Evolutionary conservation across 1,139 yeast genomes (phyloP).

Genomic region (Lodderomyces oxycetoniae): DNA sequence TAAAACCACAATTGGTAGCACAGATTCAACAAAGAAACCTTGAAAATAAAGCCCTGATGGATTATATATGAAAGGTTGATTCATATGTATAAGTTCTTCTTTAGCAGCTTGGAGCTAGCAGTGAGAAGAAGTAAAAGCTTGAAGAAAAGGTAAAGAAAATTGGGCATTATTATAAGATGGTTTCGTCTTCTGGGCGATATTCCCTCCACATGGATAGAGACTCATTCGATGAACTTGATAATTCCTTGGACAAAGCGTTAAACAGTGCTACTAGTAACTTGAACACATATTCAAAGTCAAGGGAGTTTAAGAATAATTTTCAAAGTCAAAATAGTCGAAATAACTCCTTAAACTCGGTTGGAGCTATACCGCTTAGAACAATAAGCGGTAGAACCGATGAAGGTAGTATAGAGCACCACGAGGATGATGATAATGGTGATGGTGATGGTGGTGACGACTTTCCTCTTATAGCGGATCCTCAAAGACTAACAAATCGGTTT

Average conservation of each 20-base stretch:
- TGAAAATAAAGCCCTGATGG: too few relatives aligned
- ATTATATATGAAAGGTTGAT: too few relatives aligned
- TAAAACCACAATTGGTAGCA: too few relatives aligned
- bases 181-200: conserved; percentile 5
- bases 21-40: too few relatives aligned
- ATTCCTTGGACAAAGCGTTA: conserved; percentile 41
- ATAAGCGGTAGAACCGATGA: conserved; percentile 12
- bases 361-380: conserved; percentile 28
- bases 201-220: conserved; percentile 18
- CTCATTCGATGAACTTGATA: conserved; percentile 42
- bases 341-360: conserved; percentile 24
- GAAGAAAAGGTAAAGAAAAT: too few relatives aligned
- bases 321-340: conserved; percentile 15
- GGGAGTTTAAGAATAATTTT: not conserved
- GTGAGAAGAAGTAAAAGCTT: too few relatives aligned
- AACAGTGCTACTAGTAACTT: conserved; percentile 37
- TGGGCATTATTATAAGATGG: too few relatives aligned
- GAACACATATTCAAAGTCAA: too few relatives aligned
- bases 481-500: conserved; percentile 3
- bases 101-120: too few relatives aligned
- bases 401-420: too few relatives aligned
- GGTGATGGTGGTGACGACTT: conserved; percentile 6
- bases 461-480: not conserved
- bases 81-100: too few relatives aligned
- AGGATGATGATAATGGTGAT: not conserved